A percentile compares a stretch with the other conserved stretches of the same genome.
Evolutionary conservation across 495 filamentous ascomycete genomes (phyloP).

Genomic region (Neurospora intermedia): DNA sequence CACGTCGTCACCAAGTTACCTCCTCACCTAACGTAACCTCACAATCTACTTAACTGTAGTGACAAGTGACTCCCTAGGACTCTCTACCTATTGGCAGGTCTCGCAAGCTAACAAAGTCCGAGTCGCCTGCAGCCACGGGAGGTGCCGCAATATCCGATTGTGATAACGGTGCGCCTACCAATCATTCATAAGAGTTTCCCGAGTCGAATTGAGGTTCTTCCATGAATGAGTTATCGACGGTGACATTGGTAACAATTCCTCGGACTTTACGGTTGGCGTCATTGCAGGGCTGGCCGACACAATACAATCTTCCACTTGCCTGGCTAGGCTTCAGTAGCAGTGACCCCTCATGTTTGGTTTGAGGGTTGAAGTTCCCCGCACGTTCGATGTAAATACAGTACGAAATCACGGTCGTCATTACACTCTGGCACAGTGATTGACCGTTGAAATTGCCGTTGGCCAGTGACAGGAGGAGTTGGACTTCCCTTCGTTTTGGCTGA

Average conservation of each 20-base stretch:
- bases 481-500: background rate
- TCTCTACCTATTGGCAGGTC: background rate
- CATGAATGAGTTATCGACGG: background rate
- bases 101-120: background rate
- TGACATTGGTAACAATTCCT: background rate
- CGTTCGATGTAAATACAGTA: background rate
- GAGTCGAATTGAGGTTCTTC: background rate
- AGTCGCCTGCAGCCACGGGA: background rate
- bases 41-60: background rate
- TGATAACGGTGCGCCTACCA: background rate
- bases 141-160: background rate
- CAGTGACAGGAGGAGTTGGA: background rate
- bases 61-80: background rate
- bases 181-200: background rate
- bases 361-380: background rate
- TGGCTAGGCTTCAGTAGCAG: background rate
- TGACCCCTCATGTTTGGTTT: background rate
- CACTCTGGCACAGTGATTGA: background rate
- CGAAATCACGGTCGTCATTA: background rate
- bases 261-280: background rate
- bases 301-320: no score
- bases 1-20: background rate
- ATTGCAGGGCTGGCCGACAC: background rate
- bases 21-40: background rate
- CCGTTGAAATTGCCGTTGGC: background rate